Percentiles rank a stretch among this genome's conserved stretches.
Evolutionary conservation across 805 yeast species (phyloP).

Genomic region (Hanseniaspora taiwanica): DNA sequence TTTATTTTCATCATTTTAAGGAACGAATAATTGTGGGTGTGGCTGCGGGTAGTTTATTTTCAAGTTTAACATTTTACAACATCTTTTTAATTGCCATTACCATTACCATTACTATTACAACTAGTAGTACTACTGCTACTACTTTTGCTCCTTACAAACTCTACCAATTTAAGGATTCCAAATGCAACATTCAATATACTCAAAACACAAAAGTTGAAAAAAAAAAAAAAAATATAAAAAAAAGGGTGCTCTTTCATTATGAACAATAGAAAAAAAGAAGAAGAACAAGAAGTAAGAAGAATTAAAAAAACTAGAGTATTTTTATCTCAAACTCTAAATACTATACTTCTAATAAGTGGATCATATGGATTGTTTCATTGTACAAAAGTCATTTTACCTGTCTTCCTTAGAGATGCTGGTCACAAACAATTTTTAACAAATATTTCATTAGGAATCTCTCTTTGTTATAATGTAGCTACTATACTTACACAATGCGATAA

Average conservation of each 20-base stretch:
- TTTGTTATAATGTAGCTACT: constrained; percentile 19
- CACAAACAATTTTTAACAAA: constrained; percentile 64
- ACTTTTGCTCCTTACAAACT: too few species aligned
- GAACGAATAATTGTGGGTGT: too few species aligned
- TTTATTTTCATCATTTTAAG: too few species aligned
- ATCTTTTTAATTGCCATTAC: too few species aligned
- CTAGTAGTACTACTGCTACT: too few species aligned
- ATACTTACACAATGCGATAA: background rate
- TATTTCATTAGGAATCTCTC: constrained; percentile 37
- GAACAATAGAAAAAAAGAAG: background rate
- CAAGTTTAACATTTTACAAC: too few species aligned
- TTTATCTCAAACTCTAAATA: constrained; percentile 8
- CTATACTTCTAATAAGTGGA: constrained; percentile 10
- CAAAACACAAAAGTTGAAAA: background rate
- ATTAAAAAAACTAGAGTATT: background rate
- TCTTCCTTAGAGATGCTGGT: constrained; percentile 40
- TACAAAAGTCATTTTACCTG: constrained; percentile 30
- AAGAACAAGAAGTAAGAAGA: background rate
- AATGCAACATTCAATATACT: too few species aligned
- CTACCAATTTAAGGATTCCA: too few species aligned
- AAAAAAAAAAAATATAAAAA: background rate
- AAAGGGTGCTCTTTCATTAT: background rate
- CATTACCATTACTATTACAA: too few species aligned
- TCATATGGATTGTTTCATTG: constrained; percentile 20
- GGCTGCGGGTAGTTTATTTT: too few species aligned